Evolutionary conservation across 2,329 filamentous ascomycete genomes (phyloP).

Genomic region (Pyrenophora seminiperda): DNA sequence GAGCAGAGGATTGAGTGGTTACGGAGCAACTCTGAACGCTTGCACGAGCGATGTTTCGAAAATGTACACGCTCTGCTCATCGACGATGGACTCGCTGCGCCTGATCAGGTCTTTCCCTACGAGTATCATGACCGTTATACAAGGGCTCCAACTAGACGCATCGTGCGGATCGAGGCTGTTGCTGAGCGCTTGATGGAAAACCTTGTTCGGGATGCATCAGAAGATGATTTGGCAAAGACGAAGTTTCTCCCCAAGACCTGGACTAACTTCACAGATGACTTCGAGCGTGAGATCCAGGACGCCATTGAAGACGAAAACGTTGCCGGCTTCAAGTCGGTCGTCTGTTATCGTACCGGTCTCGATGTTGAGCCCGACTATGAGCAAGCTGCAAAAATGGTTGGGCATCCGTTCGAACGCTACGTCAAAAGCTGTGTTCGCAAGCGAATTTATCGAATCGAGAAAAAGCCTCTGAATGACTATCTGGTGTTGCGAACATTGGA

Average conservation of each 20-base stretch:
- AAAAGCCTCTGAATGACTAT: constrained; percentile 70
- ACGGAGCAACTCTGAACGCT: constrained; percentile 55
- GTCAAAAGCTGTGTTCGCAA: constrained; percentile 48
- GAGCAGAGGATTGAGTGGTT: constrained; percentile 56
- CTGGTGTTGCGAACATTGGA: constrained; percentile 69
- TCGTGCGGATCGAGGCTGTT: constrained; percentile 77
- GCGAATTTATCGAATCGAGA: constrained; percentile 60
- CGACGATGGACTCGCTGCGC: constrained; percentile 72
- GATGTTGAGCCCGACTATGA: constrained; percentile 55
- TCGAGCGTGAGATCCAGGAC: constrained; percentile 59
- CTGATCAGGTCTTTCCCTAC: constrained; percentile 63
- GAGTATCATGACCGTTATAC: constrained; percentile 66
- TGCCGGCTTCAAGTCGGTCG: constrained; percentile 80
- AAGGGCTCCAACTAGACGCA: constrained; percentile 67
- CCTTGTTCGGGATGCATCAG: constrained; percentile 48
- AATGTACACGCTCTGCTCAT: constrained; percentile 76
- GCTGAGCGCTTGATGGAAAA: constrained; percentile 67
- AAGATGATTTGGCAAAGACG: constrained; percentile 40
- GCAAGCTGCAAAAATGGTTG: constrained; percentile 43
- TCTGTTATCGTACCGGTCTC: constrained; percentile 80
- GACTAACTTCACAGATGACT: constrained; percentile 56
- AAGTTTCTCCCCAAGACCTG: constrained; percentile 47
- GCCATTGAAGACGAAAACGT: constrained; percentile 69
- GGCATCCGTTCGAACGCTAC: constrained; percentile 49
- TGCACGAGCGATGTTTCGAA: constrained; percentile 68